A percentile compares a stretch with the other conserved stretches of the same genome.
These are phyloP conservation scores for Aspergillus cejpii DNA, from an alignment of 2,329 filamentous ascomycete species.

Conservation along the genomic window DNA sequence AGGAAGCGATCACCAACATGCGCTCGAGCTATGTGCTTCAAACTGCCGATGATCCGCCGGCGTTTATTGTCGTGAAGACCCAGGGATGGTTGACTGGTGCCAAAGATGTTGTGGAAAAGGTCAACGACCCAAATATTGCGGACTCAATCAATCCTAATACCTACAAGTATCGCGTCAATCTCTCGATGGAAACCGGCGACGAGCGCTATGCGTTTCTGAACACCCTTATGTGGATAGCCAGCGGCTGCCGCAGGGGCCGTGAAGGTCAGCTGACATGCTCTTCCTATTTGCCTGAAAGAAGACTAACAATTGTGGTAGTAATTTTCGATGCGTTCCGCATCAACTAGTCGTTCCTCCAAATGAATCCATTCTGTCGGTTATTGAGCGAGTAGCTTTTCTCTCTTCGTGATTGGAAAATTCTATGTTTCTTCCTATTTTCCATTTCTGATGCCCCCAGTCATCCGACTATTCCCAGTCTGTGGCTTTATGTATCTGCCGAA, in stretches of 20 bases:
- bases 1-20: conserved; percentile 43
- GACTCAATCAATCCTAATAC: conserved; percentile 45
- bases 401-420: conserved; percentile 17
- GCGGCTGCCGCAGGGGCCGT: conserved; percentile 42
- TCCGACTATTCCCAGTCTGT: not conserved
- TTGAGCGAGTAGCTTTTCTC: conserved; percentile 22
- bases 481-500: not conserved
- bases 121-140: conserved; percentile 40
- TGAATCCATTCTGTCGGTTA: conserved; percentile 18
- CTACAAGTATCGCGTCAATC: conserved; percentile 45
- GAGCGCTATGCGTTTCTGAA: conserved; percentile 46
- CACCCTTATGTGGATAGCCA: conserved; percentile 47
- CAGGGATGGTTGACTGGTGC: conserved; percentile 46
- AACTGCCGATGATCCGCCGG: conserved; percentile 46
- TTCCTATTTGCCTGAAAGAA: too few species aligned
- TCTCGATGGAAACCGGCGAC: conserved; percentile 47
- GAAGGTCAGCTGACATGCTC: conserved; percentile 35
- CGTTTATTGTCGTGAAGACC: conserved; percentile 44
- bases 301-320: conserved; percentile 16
- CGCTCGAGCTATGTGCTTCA: conserved; percentile 45
- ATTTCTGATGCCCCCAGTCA: not conserved
- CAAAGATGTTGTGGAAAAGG: conserved; percentile 45
- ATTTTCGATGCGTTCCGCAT: conserved; percentile 26
- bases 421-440: conserved; percentile 8
- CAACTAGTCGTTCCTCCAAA: conserved; percentile 16